phyloP scores from a whole-genome alignment of 768 basidiomycete species.

The Solioccasus polychromus region DNA sequence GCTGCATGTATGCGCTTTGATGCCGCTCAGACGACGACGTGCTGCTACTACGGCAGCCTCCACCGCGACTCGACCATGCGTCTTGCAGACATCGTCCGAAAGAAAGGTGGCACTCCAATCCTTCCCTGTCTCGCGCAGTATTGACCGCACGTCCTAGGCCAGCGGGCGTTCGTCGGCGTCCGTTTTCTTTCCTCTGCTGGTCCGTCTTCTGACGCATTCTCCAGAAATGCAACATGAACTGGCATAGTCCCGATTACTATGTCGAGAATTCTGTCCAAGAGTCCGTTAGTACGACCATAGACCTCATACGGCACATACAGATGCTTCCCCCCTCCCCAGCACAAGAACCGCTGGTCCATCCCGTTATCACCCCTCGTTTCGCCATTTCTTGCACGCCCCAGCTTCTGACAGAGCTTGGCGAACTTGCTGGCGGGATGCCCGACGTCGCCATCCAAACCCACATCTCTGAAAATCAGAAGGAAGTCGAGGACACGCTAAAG shows the following conservation, averaged over 20 bases:
- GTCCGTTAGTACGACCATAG: slow-evolving; percentile 61
- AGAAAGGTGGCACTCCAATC: slow-evolving; percentile 47
- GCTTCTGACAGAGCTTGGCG: slow-evolving; percentile 62
- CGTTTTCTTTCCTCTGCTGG: slow-evolving; percentile 24
- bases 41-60: slow-evolving; percentile 85
- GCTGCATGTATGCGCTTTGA: slow-evolving; percentile 4
- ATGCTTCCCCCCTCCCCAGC: slow-evolving; percentile 40
- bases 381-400: slow-evolving; percentile 81
- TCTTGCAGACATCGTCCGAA: slow-evolving; percentile 72
- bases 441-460: slow-evolving; percentile 86
- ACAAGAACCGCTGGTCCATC: slow-evolving; percentile 68
- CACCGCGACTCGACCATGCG: slow-evolving; percentile 79
- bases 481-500: slow-evolving; percentile 61
- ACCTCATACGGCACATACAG: slow-evolving; percentile 69
- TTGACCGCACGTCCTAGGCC: slow-evolving; percentile 44
- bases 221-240: slow-evolving; percentile 35
- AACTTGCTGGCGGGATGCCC: slow-evolving; percentile 56
- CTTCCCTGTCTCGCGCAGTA: not conserved
- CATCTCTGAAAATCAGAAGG: slow-evolving; percentile 78
- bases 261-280: slow-evolving; percentile 55
- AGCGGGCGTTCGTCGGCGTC: slow-evolving; percentile 85
- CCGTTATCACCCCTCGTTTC: slow-evolving; percentile 94
- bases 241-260: slow-evolving; percentile 77
- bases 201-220: slow-evolving; percentile 3
- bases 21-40: slow-evolving; percentile 74